Base-by-base conservation (phyloP, 257 asterid species). In the Jasminum sambac region DNA sequence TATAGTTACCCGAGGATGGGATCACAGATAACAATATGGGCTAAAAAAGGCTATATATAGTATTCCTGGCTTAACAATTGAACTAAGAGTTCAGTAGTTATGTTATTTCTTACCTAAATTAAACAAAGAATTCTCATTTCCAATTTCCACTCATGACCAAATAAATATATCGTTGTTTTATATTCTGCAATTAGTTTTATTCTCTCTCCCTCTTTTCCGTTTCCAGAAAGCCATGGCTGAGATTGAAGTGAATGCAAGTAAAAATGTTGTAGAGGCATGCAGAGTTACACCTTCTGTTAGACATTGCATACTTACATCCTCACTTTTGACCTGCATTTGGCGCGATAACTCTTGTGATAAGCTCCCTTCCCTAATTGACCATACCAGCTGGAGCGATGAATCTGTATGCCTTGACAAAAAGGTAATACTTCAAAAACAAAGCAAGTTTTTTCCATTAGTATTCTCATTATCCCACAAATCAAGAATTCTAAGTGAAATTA, bases 321-420 rank as follows among this genome's bases (percentile, higher is more conserved):
- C 99, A 10, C 99, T 91, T 57, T 67, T 89, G 85, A 82, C 99
- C 40, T 91, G 96, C 70, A 77, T 87, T 60, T 91, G 98, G 98
- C 78, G 63, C 46, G 92, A 88, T 26, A 52, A 41, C 76, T 67
- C 87, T 16, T 42, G 25, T 3, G 72, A 66, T 34, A 74, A 71
- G 48, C 46, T 77, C 65, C 66, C 96, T 8, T 72, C 13, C 21
- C 21, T 61, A 68, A 81, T 91, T 36, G 93, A 94, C 79, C 93
- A 91, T 76, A 89, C 77, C 7, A 74, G 77, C 75, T 94, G 98
- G 99, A 94, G 99, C 44, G 85, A 91, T 16, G 98, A 91, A 76
- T 84, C 89, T 19, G 63, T 89, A 43, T 94, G 99, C 84, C 34
- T 65, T 37, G 66, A 76, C 64, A 94, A 83, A 70, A 91, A 85